These are phyloP conservation scores for Fusarium sp. DNA, from an alignment of 2,329 filamentous ascomycete genomes.

Conservation along the genomic window DNA sequence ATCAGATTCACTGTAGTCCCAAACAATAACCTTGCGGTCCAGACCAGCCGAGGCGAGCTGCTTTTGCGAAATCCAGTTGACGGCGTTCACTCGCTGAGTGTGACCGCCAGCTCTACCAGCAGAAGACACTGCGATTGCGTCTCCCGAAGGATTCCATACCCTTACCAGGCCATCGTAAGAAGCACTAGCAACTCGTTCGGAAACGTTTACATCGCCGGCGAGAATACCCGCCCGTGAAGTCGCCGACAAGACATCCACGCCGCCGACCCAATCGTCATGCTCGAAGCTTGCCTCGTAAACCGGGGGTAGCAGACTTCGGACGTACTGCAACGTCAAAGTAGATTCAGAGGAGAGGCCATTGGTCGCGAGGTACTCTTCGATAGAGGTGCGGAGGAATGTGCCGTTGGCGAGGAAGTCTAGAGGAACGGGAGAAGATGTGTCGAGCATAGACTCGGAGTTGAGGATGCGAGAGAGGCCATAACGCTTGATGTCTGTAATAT, in stretches of 20 bases:
- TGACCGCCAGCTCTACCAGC: constrained; percentile 79
- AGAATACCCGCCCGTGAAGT: constrained; percentile 72
- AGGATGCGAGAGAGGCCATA: constrained; percentile 80
- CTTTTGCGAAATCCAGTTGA: constrained; percentile 83
- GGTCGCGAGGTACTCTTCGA: constrained; percentile 89
- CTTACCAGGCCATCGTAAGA: constrained; percentile 92
- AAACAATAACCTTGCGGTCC: constrained; percentile 88
- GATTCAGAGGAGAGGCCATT: constrained; percentile 92
- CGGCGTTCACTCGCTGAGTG: constrained; percentile 82
- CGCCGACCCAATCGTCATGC: constrained; percentile 97
- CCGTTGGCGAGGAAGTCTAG: constrained; percentile 98
- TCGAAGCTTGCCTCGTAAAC: constrained; percentile 92
- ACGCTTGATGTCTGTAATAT: constrained; percentile 72
- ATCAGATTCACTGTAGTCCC: constrained; percentile 84
- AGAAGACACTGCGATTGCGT: constrained; percentile 83
- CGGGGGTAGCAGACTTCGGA: constrained; percentile 90
- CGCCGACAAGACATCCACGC: constrained; percentile 83
- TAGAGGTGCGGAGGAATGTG: constrained; percentile 87
- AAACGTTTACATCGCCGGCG: constrained; percentile 53
- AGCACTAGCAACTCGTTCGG: constrained; percentile 82
- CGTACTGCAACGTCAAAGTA: constrained; percentile 91
- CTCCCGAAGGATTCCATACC: constrained; percentile 91
- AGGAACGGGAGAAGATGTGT: constrained; percentile 76
- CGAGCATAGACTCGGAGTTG: constrained; percentile 80
- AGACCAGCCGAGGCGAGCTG: constrained; percentile 87